These are phyloP conservation scores for Neurospora sp. DNA, from an alignment of 2,329 filamentous ascomycete species.

Conservation along the genomic window DNA sequence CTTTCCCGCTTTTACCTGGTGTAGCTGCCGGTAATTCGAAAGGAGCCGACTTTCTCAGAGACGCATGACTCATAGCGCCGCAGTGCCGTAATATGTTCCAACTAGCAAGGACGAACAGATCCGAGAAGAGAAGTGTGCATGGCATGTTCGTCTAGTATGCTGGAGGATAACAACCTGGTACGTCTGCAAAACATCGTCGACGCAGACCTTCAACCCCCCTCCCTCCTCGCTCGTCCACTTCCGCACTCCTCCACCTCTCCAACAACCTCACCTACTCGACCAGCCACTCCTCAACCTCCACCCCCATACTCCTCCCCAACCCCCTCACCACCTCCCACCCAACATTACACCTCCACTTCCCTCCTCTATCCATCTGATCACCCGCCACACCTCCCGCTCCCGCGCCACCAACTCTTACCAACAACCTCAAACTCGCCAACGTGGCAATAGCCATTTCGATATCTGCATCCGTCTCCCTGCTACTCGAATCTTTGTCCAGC, in stretches of 20 bases:
- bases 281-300: slow-evolving; percentile 73
- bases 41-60: background rate
- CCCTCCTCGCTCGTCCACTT: too few species aligned
- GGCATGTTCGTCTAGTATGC: background rate
- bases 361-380: slow-evolving; percentile 59
- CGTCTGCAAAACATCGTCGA: background rate
- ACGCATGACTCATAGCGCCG: background rate
- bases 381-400: slow-evolving; percentile 22
- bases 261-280: slow-evolving; percentile 40
- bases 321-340: slow-evolving; percentile 67
- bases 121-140: background rate
- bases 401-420: slow-evolving; percentile 53
- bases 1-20: background rate
- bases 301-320: slow-evolving; percentile 61
- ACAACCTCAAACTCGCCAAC: slow-evolving; percentile 57
- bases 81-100: background rate
- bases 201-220: background rate
- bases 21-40: background rate
- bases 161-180: background rate
- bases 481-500: background rate
- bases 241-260: background rate
- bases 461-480: slow-evolving; percentile 39
- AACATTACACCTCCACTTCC: slow-evolving; percentile 69
- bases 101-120: background rate
- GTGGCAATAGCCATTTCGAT: slow-evolving; percentile 60